Percentiles rank a stretch among this genome's conserved stretches.
Conservation (phyloP, 73 alveolate genomes). For the Paramecium primaurelia region DNA sequence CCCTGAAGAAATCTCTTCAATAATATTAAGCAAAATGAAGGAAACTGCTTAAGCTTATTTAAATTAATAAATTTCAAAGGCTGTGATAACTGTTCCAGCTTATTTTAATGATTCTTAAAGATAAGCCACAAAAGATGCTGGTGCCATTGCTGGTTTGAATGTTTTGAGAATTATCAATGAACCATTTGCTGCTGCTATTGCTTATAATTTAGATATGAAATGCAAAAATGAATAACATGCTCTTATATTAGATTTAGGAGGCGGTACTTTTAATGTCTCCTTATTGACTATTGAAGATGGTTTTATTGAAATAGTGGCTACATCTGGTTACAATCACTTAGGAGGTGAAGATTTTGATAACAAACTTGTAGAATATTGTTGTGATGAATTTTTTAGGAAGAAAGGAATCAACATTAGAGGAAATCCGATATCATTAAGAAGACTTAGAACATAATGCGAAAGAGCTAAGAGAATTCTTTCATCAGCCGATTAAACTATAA, state of each 20-base stretch:
- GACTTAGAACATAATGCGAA: slow-evolving; percentile 83
- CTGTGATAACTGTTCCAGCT: slow-evolving; percentile 88
- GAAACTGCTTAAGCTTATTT: slow-evolving; percentile 86
- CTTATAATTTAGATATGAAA: slow-evolving; percentile 91
- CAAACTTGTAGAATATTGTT: slow-evolving; percentile 75
- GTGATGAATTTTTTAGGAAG: slow-evolving; percentile 68
- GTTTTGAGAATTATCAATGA: slow-evolving; percentile 79
- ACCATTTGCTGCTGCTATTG: slow-evolving; percentile 95
- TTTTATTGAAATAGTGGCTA: slow-evolving; percentile 80
- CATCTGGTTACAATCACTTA: slow-evolving; percentile 87
- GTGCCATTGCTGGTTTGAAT: slow-evolving; percentile 76
- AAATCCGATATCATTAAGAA: slow-evolving; percentile 76
- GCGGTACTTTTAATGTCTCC: slow-evolving; percentile 88
- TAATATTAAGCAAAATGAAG: slow-evolving; percentile 84
- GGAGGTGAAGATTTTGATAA: slow-evolving; percentile 96
- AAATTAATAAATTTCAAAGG: slow-evolving; percentile 78
- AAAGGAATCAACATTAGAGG: slow-evolving; percentile 69
- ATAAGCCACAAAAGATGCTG: slow-evolving; percentile 92
- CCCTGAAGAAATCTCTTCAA: slow-evolving; percentile 88
- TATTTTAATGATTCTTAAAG: slow-evolving; percentile 80
- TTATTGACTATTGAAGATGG: slow-evolving; percentile 85
- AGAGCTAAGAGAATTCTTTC: slow-evolving; percentile 92
- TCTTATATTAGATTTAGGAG: slow-evolving; percentile 81
- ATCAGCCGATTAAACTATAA: slow-evolving; percentile 77
- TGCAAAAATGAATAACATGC: slow-evolving; percentile 73